Base-by-base conservation (phyloP, 345 rosid genomes). In the Melaleuca quinquenervia region DNA sequence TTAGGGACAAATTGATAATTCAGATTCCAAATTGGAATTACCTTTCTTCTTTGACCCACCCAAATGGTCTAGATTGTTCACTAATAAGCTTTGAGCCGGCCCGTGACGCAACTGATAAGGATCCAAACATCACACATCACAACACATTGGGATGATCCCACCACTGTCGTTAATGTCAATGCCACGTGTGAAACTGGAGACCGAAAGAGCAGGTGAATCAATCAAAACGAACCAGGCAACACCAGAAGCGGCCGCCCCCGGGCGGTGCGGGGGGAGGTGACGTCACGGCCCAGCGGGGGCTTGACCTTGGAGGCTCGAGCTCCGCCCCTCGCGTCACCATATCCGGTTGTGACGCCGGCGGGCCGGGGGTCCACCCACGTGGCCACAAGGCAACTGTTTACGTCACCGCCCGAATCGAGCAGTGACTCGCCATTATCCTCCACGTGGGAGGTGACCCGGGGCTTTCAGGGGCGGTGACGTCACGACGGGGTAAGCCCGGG, bases 241-340 rank as follows among this genome's bases (percentile, higher is more conserved):
- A 45, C 52, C 83, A 87, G 53, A 22, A 85, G 41, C 14, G 41
- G 87, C 84, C 85, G 88, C 83, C 83, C 48, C 52, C 80, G 88
- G 91, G 78, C 88, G 87, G 91, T 86, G 86, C n/a, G n/a, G 48
- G 82, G 24, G 13, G 41, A 56, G 87, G 83, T 54, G 32, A 82
- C 89, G 88, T 87, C 87, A 89, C 13, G 48, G 44, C 26, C 3
- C 12, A 22, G 11, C 10, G 41, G 44, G 51, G 29, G 24, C 8
- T 9, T 3, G 51, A 11, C 29, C 84, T 29, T 13, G 29, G 27
- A n/a, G 22, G 52, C 78, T n/a, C 50, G 44, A 5, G 50, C 41
- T 6, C 52, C n/a, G 49, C 54, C 44, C 60, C 22, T 50, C 14
- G 26, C 84, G 54, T 86, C 87, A 82, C 51, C 82, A 49, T 11